Evolutionary conservation across 1,284 basidiomycete species (phyloP), one percentile per base, ranked within the genome.

Genomic region (Rhizoctonia solani): DNA sequence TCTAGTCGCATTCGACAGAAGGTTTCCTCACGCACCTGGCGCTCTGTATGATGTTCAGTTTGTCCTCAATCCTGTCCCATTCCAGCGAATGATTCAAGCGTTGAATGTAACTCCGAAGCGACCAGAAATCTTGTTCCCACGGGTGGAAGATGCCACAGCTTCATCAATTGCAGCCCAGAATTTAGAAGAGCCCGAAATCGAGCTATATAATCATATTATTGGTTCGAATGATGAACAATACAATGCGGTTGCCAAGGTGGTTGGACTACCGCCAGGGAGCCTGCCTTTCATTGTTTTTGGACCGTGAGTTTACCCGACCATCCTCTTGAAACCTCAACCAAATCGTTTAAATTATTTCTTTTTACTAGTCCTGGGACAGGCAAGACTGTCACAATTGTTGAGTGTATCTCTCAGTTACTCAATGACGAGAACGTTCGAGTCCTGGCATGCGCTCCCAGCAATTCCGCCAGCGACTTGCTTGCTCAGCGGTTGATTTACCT

Each of bases 311-410:
- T 27, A 52, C 23, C 21, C 49, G 11, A 29, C 16, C 16, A 32
- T 54, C 29, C 21, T 19, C 14, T 54, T 54, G n/a, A 54, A 3
- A n/a, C 27, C 3, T 19, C 30, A 9, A 4, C 23, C 3, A 19
- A 30, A 46, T 30, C 29, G 19, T 11, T 8, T 37, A 21, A 5
- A 23, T 14, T 42, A n/a, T n/a, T n/a, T n/a, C n/a, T n/a, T n/a
- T n/a, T n/a, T n/a, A n/a, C 1, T 56, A 86, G 85, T 1, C 85
- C 84, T 1, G 85, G 87, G 4, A 88, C 87, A 0, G 87, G 87
- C 0, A 89, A 88, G 74, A 89, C 87, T 0, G 81, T 88, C 13
- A 88, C 86, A 0, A 78, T 87, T 1, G 82, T 89, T 0, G 87
- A 90, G 73, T 81, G 84, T 0, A 87, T 88, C 14, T 77, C 74